Percentiles rank a stretch among this genome's conserved stretches.
Conservation (phyloP, 2,329 filamentous ascomycete genomes). For the Falciphora oryzae region DNA sequence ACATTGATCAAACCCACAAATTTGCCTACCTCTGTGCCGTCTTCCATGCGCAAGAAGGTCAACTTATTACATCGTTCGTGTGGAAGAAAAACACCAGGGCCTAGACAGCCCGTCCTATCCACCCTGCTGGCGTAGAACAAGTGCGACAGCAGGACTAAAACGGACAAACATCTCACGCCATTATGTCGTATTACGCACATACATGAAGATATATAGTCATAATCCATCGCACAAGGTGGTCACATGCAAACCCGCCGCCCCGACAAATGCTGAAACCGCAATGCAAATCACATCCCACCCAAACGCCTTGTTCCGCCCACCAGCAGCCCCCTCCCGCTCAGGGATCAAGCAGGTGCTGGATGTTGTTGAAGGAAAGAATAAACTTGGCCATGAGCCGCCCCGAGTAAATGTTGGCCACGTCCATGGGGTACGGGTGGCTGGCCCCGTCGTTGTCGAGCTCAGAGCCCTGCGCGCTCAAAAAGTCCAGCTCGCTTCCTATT, state of each 20-base stretch:
- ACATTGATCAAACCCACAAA: constrained; percentile 39
- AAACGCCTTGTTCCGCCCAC: background rate
- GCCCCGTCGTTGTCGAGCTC: constrained; percentile 35
- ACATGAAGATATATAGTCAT: background rate
- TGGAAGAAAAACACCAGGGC: constrained; percentile 57
- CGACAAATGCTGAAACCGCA: background rate
- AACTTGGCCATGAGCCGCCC: constrained; percentile 49
- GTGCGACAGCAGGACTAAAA: constrained; percentile 59
- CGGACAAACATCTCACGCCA: constrained; percentile 46
- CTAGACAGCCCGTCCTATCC: constrained; percentile 64
- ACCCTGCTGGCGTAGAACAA: constrained; percentile 54
- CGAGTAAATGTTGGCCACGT: constrained; percentile 45
- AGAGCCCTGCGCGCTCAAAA: constrained; percentile 40
- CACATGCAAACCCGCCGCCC: background rate
- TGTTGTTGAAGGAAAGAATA: constrained; percentile 47
- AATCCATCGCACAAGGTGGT: no score
- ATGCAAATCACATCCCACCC: background rate
- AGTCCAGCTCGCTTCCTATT: constrained; percentile 35
- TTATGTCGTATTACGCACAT: background rate
- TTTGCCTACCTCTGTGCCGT: constrained; percentile 58
- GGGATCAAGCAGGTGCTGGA: constrained; percentile 39
- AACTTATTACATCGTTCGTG: constrained; percentile 53
- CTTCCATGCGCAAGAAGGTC: constrained; percentile 52
- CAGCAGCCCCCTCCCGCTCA: background rate
- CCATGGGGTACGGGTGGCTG: constrained; percentile 37